phyloP scores from a whole-genome alignment of 441 rosid genomes.

The Eugenia klotzschiana region DNA sequence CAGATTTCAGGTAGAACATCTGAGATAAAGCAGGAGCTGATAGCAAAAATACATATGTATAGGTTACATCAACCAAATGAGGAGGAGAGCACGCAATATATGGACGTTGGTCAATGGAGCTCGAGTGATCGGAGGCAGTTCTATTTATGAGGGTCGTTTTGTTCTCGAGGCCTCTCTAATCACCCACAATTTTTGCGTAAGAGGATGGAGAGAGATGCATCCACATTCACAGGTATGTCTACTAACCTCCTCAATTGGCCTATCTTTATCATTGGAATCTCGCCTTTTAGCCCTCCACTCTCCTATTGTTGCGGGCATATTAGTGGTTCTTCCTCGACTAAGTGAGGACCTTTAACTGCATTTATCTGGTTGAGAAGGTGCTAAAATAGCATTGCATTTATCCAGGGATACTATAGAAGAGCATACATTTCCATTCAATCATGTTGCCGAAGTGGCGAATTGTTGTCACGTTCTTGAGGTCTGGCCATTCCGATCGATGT shows the following conservation, averaged over 20 bases:
- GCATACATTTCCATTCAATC: neutral
- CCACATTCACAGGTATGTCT: constrained; percentile 9
- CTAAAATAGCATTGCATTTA: neutral
- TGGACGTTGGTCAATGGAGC: neutral
- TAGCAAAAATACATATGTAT: neutral
- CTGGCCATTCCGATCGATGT: neutral
- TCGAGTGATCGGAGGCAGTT: neutral
- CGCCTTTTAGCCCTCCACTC: neutral
- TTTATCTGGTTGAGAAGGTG: neutral
- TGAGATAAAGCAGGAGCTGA: neutral
- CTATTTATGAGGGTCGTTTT: neutral
- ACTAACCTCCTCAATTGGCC: constrained; percentile 1
- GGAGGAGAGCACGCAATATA: neutral
- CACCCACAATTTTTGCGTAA: neutral
- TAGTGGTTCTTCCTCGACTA: neutral
- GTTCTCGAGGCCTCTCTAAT: neutral
- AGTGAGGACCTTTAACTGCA: neutral
- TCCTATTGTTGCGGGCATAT: neutral
- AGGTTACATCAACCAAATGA: neutral
- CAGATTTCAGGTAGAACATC: neutral
- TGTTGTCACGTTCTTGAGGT: neutral
- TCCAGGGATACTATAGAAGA: neutral
- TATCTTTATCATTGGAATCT: neutral
- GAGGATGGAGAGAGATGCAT: neutral
- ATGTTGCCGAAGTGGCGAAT: neutral